Evolutionary conservation across 768 basidiomycete species (phyloP).

Genomic region (Artomyces pyxidatus): DNA sequence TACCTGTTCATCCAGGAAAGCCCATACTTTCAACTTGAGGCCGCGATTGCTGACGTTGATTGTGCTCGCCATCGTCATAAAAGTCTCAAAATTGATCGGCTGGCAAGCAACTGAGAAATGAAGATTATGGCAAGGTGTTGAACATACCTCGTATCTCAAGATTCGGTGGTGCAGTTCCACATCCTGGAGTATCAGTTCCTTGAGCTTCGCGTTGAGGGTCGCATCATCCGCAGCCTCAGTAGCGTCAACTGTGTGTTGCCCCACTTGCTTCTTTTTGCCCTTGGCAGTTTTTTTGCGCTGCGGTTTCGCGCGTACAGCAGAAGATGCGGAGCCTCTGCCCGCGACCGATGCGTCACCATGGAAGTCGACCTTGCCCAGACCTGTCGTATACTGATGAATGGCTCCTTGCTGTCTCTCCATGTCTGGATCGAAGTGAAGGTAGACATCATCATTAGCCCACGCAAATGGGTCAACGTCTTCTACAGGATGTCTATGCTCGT

Average conservation of each 20-base stretch:
- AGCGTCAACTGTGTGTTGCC: background rate
- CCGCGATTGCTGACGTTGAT: slow-evolving; percentile 23
- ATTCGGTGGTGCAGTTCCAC: slow-evolving; percentile 43
- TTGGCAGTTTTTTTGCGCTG: too few relatives aligned
- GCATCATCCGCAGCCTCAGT: slow-evolving; percentile 20
- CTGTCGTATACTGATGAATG: too few relatives aligned
- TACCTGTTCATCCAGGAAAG: slow-evolving; percentile 53
- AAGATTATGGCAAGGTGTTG: background rate
- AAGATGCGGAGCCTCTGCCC: too few relatives aligned
- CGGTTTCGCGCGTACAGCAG: too few relatives aligned
- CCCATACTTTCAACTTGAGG: slow-evolving; percentile 33
- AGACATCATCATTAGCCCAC: slow-evolving; percentile 21
- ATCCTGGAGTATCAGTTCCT: slow-evolving; percentile 35
- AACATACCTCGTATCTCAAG: slow-evolving; percentile 56
- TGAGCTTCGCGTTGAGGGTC: slow-evolving; percentile 36
- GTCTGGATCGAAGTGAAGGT: slow-evolving; percentile 28
- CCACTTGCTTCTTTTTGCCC: background rate
- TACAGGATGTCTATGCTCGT: slow-evolving; percentile 5
- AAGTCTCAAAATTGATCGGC: slow-evolving; percentile 53
- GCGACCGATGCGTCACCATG: too few relatives aligned
- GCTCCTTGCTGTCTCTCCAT: too few relatives aligned
- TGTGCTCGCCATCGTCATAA: slow-evolving; percentile 35
- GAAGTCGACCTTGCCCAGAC: too few relatives aligned
- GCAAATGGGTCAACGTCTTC: background rate
- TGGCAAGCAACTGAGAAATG: slow-evolving; percentile 17